Evolutionary conservation across 2,329 filamentous ascomycete species (phyloP), one percentile per base, ranked within the genome.

Genomic region (Dissoconium aciculare): DNA sequence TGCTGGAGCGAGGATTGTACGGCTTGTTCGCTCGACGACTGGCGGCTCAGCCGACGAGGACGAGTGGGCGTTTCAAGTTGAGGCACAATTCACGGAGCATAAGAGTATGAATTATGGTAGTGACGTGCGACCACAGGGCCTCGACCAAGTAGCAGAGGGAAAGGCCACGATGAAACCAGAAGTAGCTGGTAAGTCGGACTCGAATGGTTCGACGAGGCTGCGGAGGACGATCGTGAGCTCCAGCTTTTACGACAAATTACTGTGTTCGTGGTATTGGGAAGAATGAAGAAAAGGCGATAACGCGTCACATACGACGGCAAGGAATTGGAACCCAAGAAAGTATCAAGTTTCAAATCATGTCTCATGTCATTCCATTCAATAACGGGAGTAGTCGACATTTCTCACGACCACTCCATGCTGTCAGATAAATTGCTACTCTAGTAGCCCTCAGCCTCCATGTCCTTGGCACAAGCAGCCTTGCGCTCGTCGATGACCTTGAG

Each of bases 91-190:
- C 47, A 78, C 82, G 43, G 79, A 87, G 50, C 84, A 94, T 51
- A 64, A 79, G 57, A 93, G 83, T 52, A 93, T 94, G 83, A 93
- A 92, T 47, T 95, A 95, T 52, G 85, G 78, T 5, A 81, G 78
- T 44, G 84, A 85, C 54, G 69, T 73, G 35, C 64, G 69, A 41
- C 64, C 64, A n/a, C 2, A 46, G 42, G 4, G 39, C 19, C 19
- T 8, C n/a, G 19, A 8, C 19, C 8, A n/a, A n/a, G n/a, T 8
- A 23, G 19, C 8, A 23, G 19, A 23, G 8, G 8, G 19, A 23
- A n/a, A n/a, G 19, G 19, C 19, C n/a, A 23, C 19, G n/a, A 23
- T 23, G n/a, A 23, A 23, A 23, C 19, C 8, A 23, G n/a, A n/a
- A n/a, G n/a, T n/a, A n/a, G n/a, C n/a, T n/a, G n/a, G n/a, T n/a